A percentile compares a stretch with the other conserved stretches of the same genome.
These are phyloP conservation scores for Apiotrichum sp. DNA, from an alignment of 1,284 basidiomycete species.

Conservation along the genomic window DNA sequence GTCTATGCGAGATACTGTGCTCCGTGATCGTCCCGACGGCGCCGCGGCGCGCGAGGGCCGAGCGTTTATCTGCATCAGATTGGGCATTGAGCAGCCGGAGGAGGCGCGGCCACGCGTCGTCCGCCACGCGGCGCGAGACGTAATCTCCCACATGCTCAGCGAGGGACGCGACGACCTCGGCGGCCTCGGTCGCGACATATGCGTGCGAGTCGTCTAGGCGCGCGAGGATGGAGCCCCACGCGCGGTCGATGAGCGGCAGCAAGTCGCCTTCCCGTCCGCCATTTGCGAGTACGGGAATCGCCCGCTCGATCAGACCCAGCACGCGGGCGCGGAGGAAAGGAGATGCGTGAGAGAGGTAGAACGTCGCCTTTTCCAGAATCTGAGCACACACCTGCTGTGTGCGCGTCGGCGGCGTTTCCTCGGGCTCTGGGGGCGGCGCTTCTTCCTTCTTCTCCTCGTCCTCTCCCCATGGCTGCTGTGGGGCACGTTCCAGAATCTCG, in stretches of 20 bases:
- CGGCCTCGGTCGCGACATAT: slow-evolving; percentile 70
- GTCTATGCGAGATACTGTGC: slow-evolving; percentile 60
- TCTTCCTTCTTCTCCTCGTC: slow-evolving; percentile 12
- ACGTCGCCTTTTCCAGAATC: slow-evolving; percentile 76
- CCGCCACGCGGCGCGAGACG: slow-evolving; percentile 74
- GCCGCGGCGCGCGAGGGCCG: slow-evolving; percentile 57
- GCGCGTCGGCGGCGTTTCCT: slow-evolving; percentile 57
- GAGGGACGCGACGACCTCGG: slow-evolving; percentile 62
- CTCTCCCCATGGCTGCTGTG: slow-evolving; percentile 46
- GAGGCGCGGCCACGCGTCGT: slow-evolving; percentile 84
- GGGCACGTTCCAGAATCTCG: slow-evolving; percentile 58
- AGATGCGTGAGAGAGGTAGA: slow-evolving; percentile 80
- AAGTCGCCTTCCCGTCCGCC: slow-evolving; percentile 57
- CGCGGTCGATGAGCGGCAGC: slow-evolving; percentile 73
- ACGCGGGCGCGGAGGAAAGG: slow-evolving; percentile 75
- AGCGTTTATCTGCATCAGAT: slow-evolving; percentile 56
- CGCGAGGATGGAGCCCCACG: slow-evolving; percentile 84
- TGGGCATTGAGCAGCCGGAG: slow-evolving; percentile 56
- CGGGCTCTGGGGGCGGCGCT: slow-evolving; percentile 39
- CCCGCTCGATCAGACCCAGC: slow-evolving; percentile 62
- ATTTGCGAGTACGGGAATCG: slow-evolving; percentile 63
- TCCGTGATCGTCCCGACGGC: slow-evolving; percentile 39
- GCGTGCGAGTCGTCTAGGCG: slow-evolving; percentile 65
- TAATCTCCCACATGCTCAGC: slow-evolving; percentile 66
- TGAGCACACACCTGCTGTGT: slow-evolving; percentile 69